Base-by-base conservation (phyloP, 1,284 basidiomycete species). In the Rhodotorula sp. region DNA sequence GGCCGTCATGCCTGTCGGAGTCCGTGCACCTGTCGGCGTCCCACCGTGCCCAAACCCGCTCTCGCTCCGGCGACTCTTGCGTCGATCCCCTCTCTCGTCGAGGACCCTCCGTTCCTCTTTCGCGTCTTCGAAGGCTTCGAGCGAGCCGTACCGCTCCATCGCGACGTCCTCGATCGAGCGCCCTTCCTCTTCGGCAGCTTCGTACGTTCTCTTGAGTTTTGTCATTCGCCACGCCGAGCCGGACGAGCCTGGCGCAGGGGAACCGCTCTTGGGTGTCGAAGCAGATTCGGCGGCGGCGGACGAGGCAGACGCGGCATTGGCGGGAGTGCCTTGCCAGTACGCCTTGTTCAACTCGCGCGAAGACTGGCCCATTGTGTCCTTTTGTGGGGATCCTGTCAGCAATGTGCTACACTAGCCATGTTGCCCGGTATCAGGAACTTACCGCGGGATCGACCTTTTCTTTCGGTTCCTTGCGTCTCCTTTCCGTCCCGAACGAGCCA, bases 201-300 rank as follows among this genome's bases (percentile, higher is more conserved):
- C 95, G 79, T 91, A 93, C 1, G 93, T 89, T 19, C 92, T 85
- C 50, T 89, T 87, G 2, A 99, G 86, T 80, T 95, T 94, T 89
- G 93, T 94, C 95, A 98, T 97, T 31, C 95, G 88, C 95, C 95
- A 99, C 79, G 89, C 89, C 23, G 92, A 92, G 16, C 95, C 95
- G 3, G 94, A 91, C 0, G 92, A 93, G 3, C 95, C 94, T 0
- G 92, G 91, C 2, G 85, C 87, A 61, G 83, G 78, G 38, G 81
- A 79, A 77, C 56, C 87, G 79, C 79, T 78, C 18, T 66, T 31
- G 47, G 67, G 34, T 1, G 85, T 80, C 15, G 83, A 16, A 26
- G 85, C 80, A 15, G 83, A 5, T 5, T 58, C 19, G 16, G 57
- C 38, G 3, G 34, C 49, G 52, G 52, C 80, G 72, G 84, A 80